phyloP scores from a whole-genome alignment of 2,329 filamentous ascomycete genomes.

The Diaporthe vaccinii region DNA sequence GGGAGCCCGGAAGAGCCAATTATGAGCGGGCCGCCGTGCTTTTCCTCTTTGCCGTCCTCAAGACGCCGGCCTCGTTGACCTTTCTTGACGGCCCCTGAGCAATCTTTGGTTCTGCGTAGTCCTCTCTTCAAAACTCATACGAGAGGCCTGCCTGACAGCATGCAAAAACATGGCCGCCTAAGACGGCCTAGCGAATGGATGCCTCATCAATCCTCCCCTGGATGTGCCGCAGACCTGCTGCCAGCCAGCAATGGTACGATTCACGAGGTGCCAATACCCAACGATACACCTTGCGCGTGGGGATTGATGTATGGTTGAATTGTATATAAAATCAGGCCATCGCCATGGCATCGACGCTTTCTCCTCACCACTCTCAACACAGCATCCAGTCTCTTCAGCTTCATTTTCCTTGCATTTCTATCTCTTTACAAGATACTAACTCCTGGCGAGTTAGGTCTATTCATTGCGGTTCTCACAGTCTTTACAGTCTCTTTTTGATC shows the following conservation, averaged over 20 bases:
- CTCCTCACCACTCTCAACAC: background rate
- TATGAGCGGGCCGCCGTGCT: too few species aligned
- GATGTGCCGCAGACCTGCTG: background rate
- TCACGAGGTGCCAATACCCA: background rate
- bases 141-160: background rate
- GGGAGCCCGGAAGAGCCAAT: background rate
- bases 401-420: background rate
- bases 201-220: background rate
- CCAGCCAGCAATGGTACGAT: background rate
- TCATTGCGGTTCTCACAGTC: background rate
- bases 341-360: background rate
- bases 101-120: background rate
- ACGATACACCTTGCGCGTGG: background rate
- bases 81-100: background rate
- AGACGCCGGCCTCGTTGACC: background rate
- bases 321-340: background rate
- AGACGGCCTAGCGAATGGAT: background rate
- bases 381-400: background rate
- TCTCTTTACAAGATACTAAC: slow-evolving; percentile 34
- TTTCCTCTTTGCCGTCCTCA: too few species aligned
- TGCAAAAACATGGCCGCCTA: background rate
- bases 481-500: background rate
- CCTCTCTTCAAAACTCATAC: background rate
- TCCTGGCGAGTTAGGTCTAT: slow-evolving; percentile 34
- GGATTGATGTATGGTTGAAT: too few species aligned